Conservation (phyloP, 2,329 filamentous ascomycete genomes). For the Annulohypoxylon truncatum region DNA sequence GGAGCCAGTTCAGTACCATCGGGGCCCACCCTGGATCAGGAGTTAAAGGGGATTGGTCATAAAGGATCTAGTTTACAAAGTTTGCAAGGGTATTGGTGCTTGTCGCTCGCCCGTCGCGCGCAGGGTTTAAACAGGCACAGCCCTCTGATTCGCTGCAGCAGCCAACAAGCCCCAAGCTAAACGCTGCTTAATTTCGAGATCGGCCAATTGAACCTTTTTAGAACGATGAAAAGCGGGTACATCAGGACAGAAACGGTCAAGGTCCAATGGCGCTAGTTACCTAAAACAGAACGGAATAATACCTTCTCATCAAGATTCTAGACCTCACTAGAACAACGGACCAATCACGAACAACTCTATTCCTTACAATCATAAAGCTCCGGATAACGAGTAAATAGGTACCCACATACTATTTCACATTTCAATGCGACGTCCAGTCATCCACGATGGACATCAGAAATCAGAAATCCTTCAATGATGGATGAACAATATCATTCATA, state of each 20-base stretch:
- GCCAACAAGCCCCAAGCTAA: constrained; percentile 28
- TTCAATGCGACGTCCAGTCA: constrained; percentile 17
- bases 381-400: constrained; percentile 13
- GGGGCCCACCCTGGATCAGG: constrained; percentile 5
- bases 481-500: not conserved
- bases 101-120: constrained; percentile 19
- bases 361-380: constrained; percentile 3
- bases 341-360: constrained; percentile 13
- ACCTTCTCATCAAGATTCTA: constrained; percentile 17
- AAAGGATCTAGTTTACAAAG: constrained; percentile 25
- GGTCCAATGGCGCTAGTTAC: constrained; percentile 29
- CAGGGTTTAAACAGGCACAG: constrained; percentile 42
- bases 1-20: not conserved
- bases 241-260: constrained; percentile 34
- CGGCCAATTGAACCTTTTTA: constrained; percentile 30
- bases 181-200: constrained; percentile 43
- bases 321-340: constrained; percentile 6
- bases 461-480: not conserved
- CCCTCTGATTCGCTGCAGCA: constrained; percentile 42
- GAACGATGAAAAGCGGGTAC: constrained; percentile 24
- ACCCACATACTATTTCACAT: constrained; percentile 20
- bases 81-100: constrained; percentile 23
- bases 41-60: constrained; percentile 37
- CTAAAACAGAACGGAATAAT: constrained; percentile 26
- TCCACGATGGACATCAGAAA: not conserved